phyloP scores from a whole-genome alignment of 345 rosid genomes.

The Brassica rapa region DNA sequence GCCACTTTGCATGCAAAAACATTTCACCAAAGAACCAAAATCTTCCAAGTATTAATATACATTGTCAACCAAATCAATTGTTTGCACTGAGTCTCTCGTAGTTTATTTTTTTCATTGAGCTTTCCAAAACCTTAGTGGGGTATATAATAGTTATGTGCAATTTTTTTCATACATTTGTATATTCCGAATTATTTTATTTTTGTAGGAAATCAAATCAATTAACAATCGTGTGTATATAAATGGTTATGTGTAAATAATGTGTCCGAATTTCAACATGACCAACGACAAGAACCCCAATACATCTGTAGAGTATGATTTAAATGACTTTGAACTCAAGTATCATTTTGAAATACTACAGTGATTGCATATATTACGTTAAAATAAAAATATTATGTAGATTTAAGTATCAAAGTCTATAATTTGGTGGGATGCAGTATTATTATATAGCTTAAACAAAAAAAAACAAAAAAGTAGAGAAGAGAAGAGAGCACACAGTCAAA shows the following conservation, averaged over 20 bases:
- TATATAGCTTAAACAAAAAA: background rate
- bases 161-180: background rate
- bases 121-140: background rate
- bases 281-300: background rate
- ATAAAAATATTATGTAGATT: conserved; percentile 1
- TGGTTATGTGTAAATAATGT: background rate
- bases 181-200: background rate
- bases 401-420: background rate
- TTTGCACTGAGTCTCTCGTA: background rate
- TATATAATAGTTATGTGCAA: background rate
- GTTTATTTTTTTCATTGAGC: background rate
- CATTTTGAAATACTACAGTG: background rate
- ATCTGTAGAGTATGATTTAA: too few species aligned
- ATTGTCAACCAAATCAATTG: background rate
- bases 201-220: background rate
- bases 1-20: too few species aligned
- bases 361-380: background rate
- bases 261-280: background rate
- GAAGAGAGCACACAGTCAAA: conserved; percentile 26
- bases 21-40: background rate
- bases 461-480: background rate
- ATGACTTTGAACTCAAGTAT: too few species aligned
- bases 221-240: background rate
- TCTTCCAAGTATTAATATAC: background rate
- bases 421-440: conserved; percentile 20